A percentile compares a stretch with the other conserved stretches of the same genome.
Conservation (phyloP, 192 early-diverging fungal genomes). For the Endogone sp. region DNA sequence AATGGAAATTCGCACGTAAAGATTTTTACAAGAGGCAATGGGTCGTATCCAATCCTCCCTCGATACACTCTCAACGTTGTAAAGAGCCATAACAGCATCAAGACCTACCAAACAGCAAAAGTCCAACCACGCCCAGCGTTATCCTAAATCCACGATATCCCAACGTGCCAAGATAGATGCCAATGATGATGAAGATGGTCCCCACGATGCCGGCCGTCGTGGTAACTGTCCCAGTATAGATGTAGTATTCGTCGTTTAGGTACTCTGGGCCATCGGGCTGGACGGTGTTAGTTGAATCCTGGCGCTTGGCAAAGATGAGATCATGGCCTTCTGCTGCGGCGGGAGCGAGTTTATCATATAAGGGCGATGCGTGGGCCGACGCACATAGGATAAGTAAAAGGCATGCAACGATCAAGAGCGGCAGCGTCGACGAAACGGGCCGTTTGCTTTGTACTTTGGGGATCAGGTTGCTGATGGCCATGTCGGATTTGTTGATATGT, state of each 20-base stretch:
- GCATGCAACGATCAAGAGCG: neutral
- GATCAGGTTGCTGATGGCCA: too few species aligned
- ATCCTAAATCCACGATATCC: slow-evolving; percentile 43
- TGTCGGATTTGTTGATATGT: too few species aligned
- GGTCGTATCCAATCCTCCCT: too few species aligned
- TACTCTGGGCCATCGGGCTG: neutral
- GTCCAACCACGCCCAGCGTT: slow-evolving; percentile 38
- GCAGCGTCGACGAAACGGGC: neutral
- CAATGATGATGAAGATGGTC: slow-evolving; percentile 8
- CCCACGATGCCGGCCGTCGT: neutral
- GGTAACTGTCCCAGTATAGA: neutral
- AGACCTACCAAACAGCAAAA: slow-evolving; percentile 39
- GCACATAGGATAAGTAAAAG: neutral
- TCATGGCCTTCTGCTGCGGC: too few species aligned
- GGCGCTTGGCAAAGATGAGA: neutral
- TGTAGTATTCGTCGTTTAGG: neutral
- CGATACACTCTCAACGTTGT: too few species aligned
- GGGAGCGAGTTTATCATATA: too few species aligned
- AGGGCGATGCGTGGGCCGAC: neutral
- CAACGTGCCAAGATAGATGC: slow-evolving; percentile 43
- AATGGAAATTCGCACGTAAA: too few species aligned
- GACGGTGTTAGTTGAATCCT: neutral
- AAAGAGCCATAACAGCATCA: neutral
- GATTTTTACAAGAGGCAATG: too few species aligned
- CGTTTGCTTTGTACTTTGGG: neutral